phyloP scores from a whole-genome alignment of 116 monocot species.

The Zostera marina region DNA sequence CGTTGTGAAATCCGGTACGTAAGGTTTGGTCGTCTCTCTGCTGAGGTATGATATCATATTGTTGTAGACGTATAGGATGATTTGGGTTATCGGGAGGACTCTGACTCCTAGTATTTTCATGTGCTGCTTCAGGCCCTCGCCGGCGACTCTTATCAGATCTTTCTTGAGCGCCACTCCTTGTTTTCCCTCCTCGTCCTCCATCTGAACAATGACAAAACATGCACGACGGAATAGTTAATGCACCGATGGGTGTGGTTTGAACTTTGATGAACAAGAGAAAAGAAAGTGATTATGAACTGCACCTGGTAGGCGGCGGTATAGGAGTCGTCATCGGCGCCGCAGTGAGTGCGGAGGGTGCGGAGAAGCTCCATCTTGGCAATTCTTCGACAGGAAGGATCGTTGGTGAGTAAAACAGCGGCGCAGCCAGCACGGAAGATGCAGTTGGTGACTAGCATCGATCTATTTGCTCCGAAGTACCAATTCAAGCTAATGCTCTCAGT shows the following conservation, averaged over 20 bases:
- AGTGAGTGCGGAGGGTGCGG: slow-evolving; percentile 47
- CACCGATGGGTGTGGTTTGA: too few relatives aligned
- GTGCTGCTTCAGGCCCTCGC: slow-evolving; percentile 31
- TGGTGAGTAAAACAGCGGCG: slow-evolving; percentile 50
- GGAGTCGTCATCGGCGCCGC: slow-evolving; percentile 46
- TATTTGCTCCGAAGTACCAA: slow-evolving; percentile 73
- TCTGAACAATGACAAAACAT: too few relatives aligned
- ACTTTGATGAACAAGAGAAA: too few relatives aligned
- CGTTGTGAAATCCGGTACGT: slow-evolving; percentile 62
- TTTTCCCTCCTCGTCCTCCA: slow-evolving; percentile 48
- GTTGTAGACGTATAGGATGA: slow-evolving; percentile 28
- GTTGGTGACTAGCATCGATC: slow-evolving; percentile 83
- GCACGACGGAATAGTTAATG: too few relatives aligned
- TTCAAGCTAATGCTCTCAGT: slow-evolving; percentile 60
- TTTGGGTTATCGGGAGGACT: slow-evolving; percentile 43
- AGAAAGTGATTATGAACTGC: not conserved
- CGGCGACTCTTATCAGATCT: slow-evolving; percentile 66
- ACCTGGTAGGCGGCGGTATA: slow-evolving; percentile 47
- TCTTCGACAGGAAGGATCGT: slow-evolving; percentile 11
- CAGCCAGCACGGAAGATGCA: slow-evolving; percentile 77
- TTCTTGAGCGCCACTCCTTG: slow-evolving; percentile 49
- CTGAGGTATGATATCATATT: not conserved
- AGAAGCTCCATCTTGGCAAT: slow-evolving; percentile 45
- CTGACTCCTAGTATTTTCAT: slow-evolving; percentile 33
- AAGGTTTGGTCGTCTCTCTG: slow-evolving; percentile 5